Base-by-base conservation (phyloP, 2,329 filamentous ascomycete genomes). In the Monilinia fructigena region DNA sequence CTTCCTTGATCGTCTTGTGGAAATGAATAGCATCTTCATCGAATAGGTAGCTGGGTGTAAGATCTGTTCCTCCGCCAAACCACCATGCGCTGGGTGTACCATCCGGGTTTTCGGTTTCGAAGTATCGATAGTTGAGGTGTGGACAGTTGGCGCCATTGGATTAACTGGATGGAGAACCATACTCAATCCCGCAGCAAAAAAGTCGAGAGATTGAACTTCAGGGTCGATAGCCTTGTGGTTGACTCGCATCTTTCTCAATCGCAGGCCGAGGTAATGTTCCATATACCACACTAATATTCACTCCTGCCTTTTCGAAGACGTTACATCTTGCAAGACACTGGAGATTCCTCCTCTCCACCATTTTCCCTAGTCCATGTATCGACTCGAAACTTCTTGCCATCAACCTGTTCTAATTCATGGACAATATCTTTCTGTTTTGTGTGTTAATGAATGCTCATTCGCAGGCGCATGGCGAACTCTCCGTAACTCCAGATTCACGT, bases 101-200 rank as follows among this genome's bases (percentile, higher is more conserved):
- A 73, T 94, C 89, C 11, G 90, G 86, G 74, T 94, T 90, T 68
- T 91, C 90, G 1, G 95, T 99, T 82, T 99, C 95, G 76, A 99
- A 99, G 80, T 99, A 99, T 66, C 95, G 88, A 82, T 98, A 98
- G 82, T 99, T 99, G 73, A 99, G 84, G 78, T 99, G 78, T 99
- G 95, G 23, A 99, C 95, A 0, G 95, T 99, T 0, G 95, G 95
- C 10, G 94, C 94, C 89, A 97, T 96, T 58, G 95, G 95, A 79
- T 99, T 99, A 74, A 87, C 85, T 2, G 95, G 95, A 78, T 99
- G 95, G 63, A 98, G 82, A 35, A 99, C 94, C 78, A 99, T 85
- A 75, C 93, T 97, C 63, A 99, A 82, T 6, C 95, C 95, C 1
- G 94, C 91, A 26, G 94, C 95, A 77, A 98, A 99, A 85, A 98